Evolutionary conservation across 169 alveolate genomes (phyloP), one percentile per base, ranked within the genome.

Genomic region (Plasmodium knowlesi): DNA sequence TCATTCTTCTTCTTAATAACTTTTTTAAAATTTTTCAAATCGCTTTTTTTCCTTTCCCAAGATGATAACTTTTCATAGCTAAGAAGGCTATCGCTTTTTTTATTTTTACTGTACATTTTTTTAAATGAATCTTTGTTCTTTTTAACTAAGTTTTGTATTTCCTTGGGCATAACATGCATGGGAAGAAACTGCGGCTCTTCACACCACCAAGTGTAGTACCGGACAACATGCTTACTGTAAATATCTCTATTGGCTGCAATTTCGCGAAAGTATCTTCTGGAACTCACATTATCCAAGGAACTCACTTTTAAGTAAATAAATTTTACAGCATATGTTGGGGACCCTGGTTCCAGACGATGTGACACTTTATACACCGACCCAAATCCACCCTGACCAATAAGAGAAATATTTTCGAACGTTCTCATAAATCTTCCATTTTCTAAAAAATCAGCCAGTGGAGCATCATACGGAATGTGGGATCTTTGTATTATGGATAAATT

Each of bases 121-220:
- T 94, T 76, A 34, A 95, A 95, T 72, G 84, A 95, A 76, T 92
- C 96, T 80, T 93, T 96, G 82, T 92, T 96, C 73, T 61, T 92
- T 76, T 95, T 97, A 67, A 96, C 98, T 79, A 92, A 96, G 92
- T 88, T 95, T 76, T 85, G 96, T 70, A 92, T 84, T 93, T 94
- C 98, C 82, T 83, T 95, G 72, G 96, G 95, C 96, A 92, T 92
- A 74, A 89, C 85, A 79, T 93, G 95, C 83, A 96, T 92, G 6
- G 98, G 99, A 16, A 97, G 88, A 70, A 96, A 97, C 89, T 97
- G 98, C 14, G 98, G 99, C 91, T 97, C 98, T 82, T 97, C 99
- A 79, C 98, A 97, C 99, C 99, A 97, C 99, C 99, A 97, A n/a
- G 98, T 97, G 88, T 96, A 97, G 92, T 97, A 97, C 19, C 99